Percentiles rank a stretch among this genome's conserved stretches.
Conservation (phyloP, 257 asterid species). For the Penstemon davidsonii region DNA sequence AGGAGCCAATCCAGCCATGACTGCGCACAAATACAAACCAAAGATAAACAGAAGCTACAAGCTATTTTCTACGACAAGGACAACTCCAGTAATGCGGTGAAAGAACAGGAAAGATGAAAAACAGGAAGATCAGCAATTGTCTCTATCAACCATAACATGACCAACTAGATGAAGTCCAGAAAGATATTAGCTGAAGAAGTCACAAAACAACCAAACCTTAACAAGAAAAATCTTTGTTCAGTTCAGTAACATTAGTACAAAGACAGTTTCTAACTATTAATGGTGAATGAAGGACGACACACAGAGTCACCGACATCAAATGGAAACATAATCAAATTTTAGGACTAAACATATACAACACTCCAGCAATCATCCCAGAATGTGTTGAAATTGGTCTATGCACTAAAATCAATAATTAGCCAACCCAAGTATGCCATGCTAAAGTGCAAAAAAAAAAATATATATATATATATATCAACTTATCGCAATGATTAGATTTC, state of each 20-base stretch:
- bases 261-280: background rate
- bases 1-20: constrained; percentile 48
- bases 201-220: background rate
- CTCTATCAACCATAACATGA: background rate
- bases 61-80: background rate
- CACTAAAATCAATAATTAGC: background rate
- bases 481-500: background rate
- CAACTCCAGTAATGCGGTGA: background rate
- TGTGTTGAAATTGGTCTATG: background rate
- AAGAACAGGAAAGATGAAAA: background rate
- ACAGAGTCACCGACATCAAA: background rate
- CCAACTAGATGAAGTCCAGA: background rate
- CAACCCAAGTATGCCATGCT: background rate
- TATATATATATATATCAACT: too few relatives aligned
- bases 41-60: constrained; percentile 7
- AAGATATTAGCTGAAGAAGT: background rate
- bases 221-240: too few relatives aligned
- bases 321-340: background rate
- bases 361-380: background rate
- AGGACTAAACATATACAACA: background rate
- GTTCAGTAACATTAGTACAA: too few relatives aligned
- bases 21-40: constrained; percentile 23
- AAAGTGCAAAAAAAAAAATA: too few relatives aligned
- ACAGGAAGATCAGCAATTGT: background rate
- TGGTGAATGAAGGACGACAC: background rate